Conservation (phyloP, 768 basidiomycete species). For the Sarcodon sp. region DNA sequence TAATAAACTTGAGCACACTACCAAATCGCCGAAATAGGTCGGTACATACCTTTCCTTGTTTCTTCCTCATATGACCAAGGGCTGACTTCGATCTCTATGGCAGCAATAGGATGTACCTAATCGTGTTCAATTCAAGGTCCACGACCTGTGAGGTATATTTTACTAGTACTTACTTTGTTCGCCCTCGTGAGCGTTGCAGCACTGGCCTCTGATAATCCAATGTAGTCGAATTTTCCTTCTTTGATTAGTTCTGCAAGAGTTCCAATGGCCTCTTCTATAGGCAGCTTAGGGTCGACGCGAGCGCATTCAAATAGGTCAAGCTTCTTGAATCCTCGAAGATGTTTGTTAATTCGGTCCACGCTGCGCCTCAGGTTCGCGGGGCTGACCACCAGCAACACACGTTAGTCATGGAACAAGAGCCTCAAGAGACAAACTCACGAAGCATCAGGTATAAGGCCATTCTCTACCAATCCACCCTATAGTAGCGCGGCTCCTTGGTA, state of each 20-base stretch:
- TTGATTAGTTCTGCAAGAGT: constrained; percentile 31
- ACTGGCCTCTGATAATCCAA: constrained; percentile 44
- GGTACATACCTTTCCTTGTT: constrained; percentile 25
- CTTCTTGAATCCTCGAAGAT: constrained; percentile 36
- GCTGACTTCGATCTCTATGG: constrained; percentile 59
- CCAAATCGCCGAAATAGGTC: neutral
- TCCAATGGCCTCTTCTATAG: constrained; percentile 32
- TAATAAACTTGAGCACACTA: neutral
- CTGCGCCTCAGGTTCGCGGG: constrained; percentile 33
- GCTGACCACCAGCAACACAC: constrained; percentile 1
- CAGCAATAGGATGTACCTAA: constrained; percentile 40
- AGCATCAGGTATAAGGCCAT: neutral
- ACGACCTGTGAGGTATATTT: neutral
- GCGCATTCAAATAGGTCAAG: constrained; percentile 50
- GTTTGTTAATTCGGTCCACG: constrained; percentile 28
- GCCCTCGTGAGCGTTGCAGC: constrained; percentile 31
- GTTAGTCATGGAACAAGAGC: neutral
- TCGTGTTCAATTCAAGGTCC: neutral
- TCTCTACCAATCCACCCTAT: neutral
- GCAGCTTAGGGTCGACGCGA: constrained; percentile 26
- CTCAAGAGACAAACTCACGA: neutral
- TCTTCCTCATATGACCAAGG: constrained; percentile 45
- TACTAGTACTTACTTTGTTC: constrained; percentile 18
- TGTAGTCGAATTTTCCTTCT: constrained; percentile 46
- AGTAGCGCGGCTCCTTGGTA: neutral